These are phyloP conservation scores for Zygotorulaspora mrakii DNA, from an alignment of 1,139 yeast genomes.

Conservation along the genomic window DNA sequence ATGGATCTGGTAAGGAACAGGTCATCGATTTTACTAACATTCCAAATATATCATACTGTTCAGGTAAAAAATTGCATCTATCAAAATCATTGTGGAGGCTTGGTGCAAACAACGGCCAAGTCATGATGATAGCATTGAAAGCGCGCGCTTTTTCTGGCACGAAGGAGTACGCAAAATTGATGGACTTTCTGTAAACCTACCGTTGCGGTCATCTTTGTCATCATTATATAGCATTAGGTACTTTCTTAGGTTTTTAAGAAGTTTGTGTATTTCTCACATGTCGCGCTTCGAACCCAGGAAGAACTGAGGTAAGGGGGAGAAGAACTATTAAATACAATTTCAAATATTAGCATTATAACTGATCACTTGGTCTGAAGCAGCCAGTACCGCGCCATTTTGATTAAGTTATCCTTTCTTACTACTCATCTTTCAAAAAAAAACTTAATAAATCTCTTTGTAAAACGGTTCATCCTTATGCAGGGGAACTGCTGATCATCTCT, in stretches of 20 bases:
- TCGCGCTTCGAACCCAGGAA: constrained; percentile 10
- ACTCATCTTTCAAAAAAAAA: constrained; percentile 48
- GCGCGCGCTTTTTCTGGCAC: constrained; percentile 26
- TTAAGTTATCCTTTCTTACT: too few species aligned
- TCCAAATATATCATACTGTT: constrained; percentile 13
- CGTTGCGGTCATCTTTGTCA: too few species aligned
- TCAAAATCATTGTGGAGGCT: constrained; percentile 34
- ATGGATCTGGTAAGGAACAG: constrained; percentile 20
- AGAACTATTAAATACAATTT: too few species aligned
- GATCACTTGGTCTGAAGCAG: too few species aligned
- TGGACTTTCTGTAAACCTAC: constrained; percentile 15
- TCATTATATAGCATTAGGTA: too few species aligned
- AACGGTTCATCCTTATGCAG: constrained; percentile 96
- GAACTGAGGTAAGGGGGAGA: too few species aligned
- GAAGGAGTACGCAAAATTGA: constrained; percentile 24
- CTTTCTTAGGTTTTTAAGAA: too few species aligned
- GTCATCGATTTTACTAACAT: constrained; percentile 23
- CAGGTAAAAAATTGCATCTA: constrained; percentile 29
- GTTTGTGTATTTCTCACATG: not conserved
- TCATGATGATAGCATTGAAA: constrained; percentile 31
- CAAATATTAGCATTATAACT: too few species aligned
- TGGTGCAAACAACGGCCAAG: constrained; percentile 21
- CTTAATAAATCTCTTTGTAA: constrained; percentile 81
- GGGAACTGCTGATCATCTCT: constrained; percentile 97
- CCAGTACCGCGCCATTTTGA: too few species aligned